Percentiles rank a stretch among this genome's conserved stretches.
These are phyloP conservation scores for Durusdinium trenchii DNA, from an alignment of 73 alveolate species.

Conservation along the genomic window DNA sequence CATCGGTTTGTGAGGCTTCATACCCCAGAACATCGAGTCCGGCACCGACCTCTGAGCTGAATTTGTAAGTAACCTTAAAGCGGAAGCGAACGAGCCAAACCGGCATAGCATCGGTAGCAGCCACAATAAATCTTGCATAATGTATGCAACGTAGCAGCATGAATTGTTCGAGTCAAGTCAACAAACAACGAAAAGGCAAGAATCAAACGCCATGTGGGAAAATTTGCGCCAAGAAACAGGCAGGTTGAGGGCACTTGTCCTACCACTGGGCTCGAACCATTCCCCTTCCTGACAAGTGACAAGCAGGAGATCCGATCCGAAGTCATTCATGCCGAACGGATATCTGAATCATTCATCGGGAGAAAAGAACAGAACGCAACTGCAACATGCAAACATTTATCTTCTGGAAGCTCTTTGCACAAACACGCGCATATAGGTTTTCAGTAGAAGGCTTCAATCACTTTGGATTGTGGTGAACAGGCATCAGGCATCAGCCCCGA, in stretches of 20 bases:
- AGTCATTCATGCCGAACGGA: background rate
- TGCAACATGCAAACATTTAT: background rate
- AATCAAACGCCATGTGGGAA: background rate
- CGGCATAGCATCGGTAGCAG: background rate
- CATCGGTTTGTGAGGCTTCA: no score
- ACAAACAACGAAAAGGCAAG: no score
- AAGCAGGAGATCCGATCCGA: background rate
- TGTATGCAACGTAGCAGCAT: background rate
- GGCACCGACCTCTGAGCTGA: conserved; percentile 54
- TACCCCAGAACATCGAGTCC: no score
- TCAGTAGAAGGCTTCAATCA: no score
- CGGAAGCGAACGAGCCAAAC: background rate
- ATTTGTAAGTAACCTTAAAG: conserved; percentile 70
- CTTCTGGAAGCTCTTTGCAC: background rate
- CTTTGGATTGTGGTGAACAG: no score
- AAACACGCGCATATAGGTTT: no score
- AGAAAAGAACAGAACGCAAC: background rate
- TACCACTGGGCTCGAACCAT: conserved; percentile 77
- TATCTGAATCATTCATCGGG: background rate
- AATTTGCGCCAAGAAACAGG: conserved; percentile 2
- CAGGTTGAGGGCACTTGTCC: conserved; percentile 3
- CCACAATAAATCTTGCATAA: background rate
- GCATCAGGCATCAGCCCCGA: no score
- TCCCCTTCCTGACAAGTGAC: conserved; percentile 94
- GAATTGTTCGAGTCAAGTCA: background rate